Percentiles rank a stretch among this genome's conserved stretches.
Conservation (phyloP, 805 yeast genomes). For the Ogataea siamensis region DNA sequence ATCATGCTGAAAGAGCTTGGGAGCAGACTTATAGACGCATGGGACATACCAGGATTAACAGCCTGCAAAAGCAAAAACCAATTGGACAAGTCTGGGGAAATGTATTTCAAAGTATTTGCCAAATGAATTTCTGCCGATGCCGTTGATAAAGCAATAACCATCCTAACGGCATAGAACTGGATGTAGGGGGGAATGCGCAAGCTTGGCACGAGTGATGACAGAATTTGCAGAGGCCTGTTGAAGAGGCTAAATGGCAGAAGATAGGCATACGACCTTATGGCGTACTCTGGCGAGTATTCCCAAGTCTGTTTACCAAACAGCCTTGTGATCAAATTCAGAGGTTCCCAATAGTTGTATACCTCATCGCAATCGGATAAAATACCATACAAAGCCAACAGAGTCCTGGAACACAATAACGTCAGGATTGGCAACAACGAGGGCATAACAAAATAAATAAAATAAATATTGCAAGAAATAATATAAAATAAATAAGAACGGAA, state of each 20-base stretch:
- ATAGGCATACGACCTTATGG: constrained; percentile 85
- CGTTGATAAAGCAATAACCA: constrained; percentile 39
- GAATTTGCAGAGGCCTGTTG: constrained; percentile 23
- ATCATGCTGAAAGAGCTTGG: constrained; percentile 80
- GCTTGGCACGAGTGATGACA: constrained; percentile 3
- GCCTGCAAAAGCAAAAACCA: constrained; percentile 64
- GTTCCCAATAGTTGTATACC: constrained; percentile 92
- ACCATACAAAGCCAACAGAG: constrained; percentile 40
- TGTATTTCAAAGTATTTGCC: constrained; percentile 39
- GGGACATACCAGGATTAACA: constrained; percentile 79
- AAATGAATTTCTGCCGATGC: constrained; percentile 54
- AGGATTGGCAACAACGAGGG: constrained; percentile 1
- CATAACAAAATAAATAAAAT: constrained; percentile 3
- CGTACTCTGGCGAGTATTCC: constrained; percentile 91
- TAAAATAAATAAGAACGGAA: constrained; percentile 2
- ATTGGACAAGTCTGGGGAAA: constrained; percentile 43
- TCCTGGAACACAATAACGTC: constrained; percentile 5
- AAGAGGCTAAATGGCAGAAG: constrained; percentile 46
- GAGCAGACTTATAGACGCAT: constrained; percentile 79
- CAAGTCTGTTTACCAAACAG: constrained; percentile 92
- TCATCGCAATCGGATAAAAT: constrained; percentile 93
- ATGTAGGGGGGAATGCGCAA: constrained; percentile 22
- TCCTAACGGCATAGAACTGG: constrained; percentile 55
- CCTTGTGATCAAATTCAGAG: constrained; percentile 71
- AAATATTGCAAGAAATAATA: constrained; percentile 12